phyloP scores from a whole-genome alignment of 2,329 filamentous ascomycete genomes.

The Gliomastix tumulicola region DNA sequence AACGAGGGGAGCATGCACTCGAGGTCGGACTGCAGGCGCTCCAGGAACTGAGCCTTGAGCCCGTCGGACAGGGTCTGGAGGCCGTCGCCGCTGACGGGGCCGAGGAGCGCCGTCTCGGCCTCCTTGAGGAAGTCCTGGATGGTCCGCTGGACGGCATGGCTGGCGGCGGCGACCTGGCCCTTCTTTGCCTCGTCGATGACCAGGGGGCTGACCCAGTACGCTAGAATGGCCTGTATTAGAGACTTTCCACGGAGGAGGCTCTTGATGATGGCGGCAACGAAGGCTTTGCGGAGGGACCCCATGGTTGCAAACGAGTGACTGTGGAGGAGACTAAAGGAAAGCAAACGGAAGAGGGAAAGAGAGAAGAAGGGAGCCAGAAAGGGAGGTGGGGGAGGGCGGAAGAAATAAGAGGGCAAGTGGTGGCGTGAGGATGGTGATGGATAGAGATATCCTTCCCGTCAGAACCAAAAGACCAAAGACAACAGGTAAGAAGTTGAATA shows the following conservation, averaged over 20 bases:
- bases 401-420: no score
- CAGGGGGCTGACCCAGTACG: slow-evolving; percentile 43
- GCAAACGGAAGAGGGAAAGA: not conserved
- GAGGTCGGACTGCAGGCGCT: slow-evolving; percentile 42
- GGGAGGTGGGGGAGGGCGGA: not conserved
- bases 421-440: no score
- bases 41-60: slow-evolving; percentile 48
- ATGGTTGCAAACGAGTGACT: slow-evolving; percentile 28
- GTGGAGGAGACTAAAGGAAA: not conserved
- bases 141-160: slow-evolving; percentile 12
- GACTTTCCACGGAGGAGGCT: slow-evolving; percentile 53
- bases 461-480: no score
- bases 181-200: slow-evolving; percentile 15
- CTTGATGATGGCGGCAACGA: slow-evolving; percentile 48
- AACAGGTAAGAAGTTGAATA: not conserved
- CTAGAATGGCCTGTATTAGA: slow-evolving; percentile 48
- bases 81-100: slow-evolving; percentile 35
- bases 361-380: not conserved
- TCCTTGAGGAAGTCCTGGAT: slow-evolving; percentile 49
- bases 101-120: slow-evolving; percentile 44
- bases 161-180: slow-evolving; percentile 7
- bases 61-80: slow-evolving; percentile 38
- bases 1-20: slow-evolving; percentile 61
- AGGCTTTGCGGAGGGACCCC: slow-evolving; percentile 45
- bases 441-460: no score